phyloP scores from a whole-genome alignment of 257 asterid species.

The Nemophila menziesii region DNA sequence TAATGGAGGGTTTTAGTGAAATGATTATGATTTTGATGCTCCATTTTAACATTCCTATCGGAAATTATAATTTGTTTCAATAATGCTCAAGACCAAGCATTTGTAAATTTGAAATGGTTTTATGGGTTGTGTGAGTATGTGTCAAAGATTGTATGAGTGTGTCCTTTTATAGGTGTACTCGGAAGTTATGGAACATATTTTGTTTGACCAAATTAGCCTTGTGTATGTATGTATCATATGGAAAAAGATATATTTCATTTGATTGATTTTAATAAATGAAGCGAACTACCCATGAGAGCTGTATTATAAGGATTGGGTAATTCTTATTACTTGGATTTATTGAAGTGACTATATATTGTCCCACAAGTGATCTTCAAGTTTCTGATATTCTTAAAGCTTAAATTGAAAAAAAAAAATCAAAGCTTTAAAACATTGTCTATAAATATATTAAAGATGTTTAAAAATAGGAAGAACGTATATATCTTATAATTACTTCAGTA shows the following conservation, averaged over 20 bases:
- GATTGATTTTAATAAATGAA: not conserved
- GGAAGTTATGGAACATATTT: not conserved
- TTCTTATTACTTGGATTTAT: constrained; percentile 4
- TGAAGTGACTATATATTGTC: constrained; percentile 2
- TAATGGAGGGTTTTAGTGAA: constrained; percentile 7
- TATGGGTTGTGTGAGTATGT: not conserved
- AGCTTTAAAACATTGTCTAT: too few relatives aligned
- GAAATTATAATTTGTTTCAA: not conserved
- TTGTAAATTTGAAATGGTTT: not conserved
- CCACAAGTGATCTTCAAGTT: not conserved
- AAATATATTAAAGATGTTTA: too few relatives aligned
- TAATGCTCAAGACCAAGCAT: not conserved
- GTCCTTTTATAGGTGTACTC: constrained; percentile 12
- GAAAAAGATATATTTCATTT: not conserved
- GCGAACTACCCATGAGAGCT: not conserved
- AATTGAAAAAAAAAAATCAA: too few relatives aligned
- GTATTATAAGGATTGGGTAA: constrained; percentile 13
- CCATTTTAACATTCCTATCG: constrained; percentile 7
- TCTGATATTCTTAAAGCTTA: not conserved
- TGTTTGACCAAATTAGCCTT: not conserved
- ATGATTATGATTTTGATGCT: constrained; percentile 5
- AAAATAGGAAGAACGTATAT: too few relatives aligned
- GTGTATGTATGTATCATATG: not conserved
- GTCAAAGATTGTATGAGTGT: not conserved
- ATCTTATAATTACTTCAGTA: too few relatives aligned